These are phyloP conservation scores for Metarhizium anisopliae DNA, from an alignment of 2,329 filamentous ascomycete species.

Conservation along the genomic window DNA sequence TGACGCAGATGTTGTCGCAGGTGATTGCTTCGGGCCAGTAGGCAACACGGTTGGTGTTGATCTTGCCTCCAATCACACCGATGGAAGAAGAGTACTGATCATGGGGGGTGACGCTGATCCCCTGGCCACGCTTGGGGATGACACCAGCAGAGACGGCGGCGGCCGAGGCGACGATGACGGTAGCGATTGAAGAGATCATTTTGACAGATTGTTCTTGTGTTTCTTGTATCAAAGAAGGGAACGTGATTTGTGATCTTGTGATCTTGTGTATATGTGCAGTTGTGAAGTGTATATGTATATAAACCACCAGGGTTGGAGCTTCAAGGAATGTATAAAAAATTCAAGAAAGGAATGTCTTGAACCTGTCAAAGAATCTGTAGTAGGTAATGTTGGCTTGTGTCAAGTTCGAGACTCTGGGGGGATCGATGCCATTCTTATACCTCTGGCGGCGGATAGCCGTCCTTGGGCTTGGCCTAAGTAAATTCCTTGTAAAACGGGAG, in stretches of 20 bases:
- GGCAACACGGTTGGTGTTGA: slow-evolving; percentile 51
- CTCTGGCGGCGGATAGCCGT: background rate
- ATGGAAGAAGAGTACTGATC: slow-evolving; percentile 46
- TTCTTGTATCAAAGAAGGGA: slow-evolving; percentile 9
- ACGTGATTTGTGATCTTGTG: slow-evolving; percentile 1
- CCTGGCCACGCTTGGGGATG: slow-evolving; percentile 11
- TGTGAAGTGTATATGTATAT: background rate
- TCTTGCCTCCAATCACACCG: slow-evolving; percentile 51
- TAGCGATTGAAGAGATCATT: slow-evolving; percentile 21
- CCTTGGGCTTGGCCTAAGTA: background rate
- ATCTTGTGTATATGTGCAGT: background rate
- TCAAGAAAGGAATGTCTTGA: background rate
- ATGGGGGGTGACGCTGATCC: slow-evolving; percentile 39
- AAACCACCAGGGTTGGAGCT: background rate
- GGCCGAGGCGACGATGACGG: slow-evolving; percentile 21
- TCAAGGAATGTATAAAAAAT: background rate
- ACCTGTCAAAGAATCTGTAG: background rate
- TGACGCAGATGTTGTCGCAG: slow-evolving; percentile 49
- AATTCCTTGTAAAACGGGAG: background rate
- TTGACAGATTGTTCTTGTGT: background rate
- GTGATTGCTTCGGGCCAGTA: slow-evolving; percentile 47
- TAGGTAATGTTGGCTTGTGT: background rate
- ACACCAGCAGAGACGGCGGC: slow-evolving; percentile 19
- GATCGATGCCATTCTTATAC: background rate
- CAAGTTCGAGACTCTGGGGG: background rate